Evolutionary conservation across 306 rosid species (phyloP).

Genomic region (Cicer arietinum): DNA sequence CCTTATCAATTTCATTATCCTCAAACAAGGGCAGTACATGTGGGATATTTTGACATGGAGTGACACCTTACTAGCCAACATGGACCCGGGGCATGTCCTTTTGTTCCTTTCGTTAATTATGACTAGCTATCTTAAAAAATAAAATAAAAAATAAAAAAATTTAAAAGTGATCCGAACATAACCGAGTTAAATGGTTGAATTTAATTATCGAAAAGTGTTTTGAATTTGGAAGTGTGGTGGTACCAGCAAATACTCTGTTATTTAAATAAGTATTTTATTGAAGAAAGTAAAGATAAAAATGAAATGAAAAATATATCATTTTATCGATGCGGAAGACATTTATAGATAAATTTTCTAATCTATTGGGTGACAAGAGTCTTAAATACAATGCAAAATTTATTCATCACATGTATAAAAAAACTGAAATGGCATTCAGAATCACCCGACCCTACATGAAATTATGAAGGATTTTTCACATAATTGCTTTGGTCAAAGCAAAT

Average conservation of each 20-base stretch:
- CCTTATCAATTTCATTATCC: conserved; percentile 28
- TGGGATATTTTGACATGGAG: conserved; percentile 10
- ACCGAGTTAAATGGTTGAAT: too few species aligned
- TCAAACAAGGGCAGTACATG: conserved; percentile 3
- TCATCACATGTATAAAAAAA: background rate
- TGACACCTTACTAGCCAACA: background rate
- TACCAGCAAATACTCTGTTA: too few species aligned
- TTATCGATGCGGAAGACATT: too few species aligned
- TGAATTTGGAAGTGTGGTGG: too few species aligned
- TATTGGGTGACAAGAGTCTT: too few species aligned
- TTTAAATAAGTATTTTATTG: too few species aligned
- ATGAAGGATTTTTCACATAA: conserved; percentile 14
- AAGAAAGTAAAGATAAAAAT: too few species aligned
- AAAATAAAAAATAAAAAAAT: background rate
- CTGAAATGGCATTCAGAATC: background rate
- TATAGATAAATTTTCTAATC: too few species aligned
- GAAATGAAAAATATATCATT: too few species aligned
- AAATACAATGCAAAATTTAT: background rate
- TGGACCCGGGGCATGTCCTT: background rate
- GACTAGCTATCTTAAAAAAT: background rate
- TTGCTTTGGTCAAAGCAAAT: conserved; percentile 6
- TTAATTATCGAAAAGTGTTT: too few species aligned
- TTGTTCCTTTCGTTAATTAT: background rate
- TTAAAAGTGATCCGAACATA: too few species aligned
- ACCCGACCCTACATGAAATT: background rate